Evolutionary conservation across 2,329 filamentous ascomycete genomes (phyloP), one percentile per base, ranked within the genome.

Genomic region (Fusarium cicatricum): DNA sequence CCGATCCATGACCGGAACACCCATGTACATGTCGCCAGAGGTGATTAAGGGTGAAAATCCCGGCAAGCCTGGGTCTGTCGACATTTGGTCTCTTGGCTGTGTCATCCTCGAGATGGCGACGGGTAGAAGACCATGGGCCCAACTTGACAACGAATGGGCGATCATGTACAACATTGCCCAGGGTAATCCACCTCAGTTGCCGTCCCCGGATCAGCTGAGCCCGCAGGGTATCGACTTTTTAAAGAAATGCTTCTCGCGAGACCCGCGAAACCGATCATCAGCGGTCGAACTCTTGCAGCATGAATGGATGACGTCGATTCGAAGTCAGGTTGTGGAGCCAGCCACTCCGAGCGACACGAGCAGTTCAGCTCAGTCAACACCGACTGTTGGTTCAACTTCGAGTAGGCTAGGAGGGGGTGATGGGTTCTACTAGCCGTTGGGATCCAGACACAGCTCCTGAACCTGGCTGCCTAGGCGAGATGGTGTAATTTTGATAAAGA

Each of bases 81-180:
- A 99, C 71, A 88, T 98, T 58, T 99, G 94, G 94, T 97, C 93
- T 3, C 83, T 99, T 3, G 94, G 95, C 48, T 99, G 95, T 72
- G 95, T 99, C 32, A 91, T 99, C 63, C 85, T 97, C 36, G 95
- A 99, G 75, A 98, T 99, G 94, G 92, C 92, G 4, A 99, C 95
- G 0, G 95, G 95, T 16, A 86, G 92, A 59, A 87, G 94, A 14
- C 95, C 95, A 1, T 99, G 95, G 95, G 92, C 92, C 21, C 92
- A 89, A 62, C 86, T 98, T 40, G 95, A 99, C 78, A 99, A 99
- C 72, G 95, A 99, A 75, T 99, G 93, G 92, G 95, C 95, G 36
- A 98, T 99, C 78, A 99, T 99, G 95, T 99, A 97, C 83, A 98
- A 98, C 79, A 99, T 99, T 70, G 95, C 95, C 1, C 94, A 97